These are phyloP conservation scores for Tuber indicum DNA, from an alignment of 495 filamentous ascomycete genomes.

Conservation along the genomic window DNA sequence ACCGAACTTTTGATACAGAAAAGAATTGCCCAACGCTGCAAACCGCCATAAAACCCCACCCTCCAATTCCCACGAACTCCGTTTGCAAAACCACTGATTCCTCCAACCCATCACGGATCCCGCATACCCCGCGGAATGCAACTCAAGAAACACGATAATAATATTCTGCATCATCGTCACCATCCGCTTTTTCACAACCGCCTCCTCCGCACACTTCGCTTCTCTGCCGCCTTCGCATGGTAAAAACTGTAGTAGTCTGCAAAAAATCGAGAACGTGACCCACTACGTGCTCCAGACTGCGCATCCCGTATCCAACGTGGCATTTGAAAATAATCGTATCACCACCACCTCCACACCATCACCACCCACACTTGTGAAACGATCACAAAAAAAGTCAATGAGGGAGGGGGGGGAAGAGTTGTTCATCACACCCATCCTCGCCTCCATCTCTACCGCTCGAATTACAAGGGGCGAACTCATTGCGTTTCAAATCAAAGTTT, in stretches of 20 bases:
- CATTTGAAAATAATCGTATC: background rate
- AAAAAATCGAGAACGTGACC: background rate
- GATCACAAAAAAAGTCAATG: background rate
- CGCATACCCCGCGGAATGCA: background rate
- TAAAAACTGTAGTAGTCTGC: background rate
- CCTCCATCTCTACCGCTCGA: background rate
- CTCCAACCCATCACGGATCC: background rate
- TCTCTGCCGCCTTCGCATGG: background rate
- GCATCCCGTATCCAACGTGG: background rate
- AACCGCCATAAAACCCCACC: background rate
- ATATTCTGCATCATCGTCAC: background rate
- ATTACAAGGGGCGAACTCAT: background rate
- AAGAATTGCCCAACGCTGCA: background rate
- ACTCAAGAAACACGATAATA: background rate
- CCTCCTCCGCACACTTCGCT: background rate
- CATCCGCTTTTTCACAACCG: background rate
- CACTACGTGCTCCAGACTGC: background rate
- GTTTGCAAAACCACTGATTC: background rate
- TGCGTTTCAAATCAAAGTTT: slow-evolving; percentile 2
- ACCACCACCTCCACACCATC: background rate
- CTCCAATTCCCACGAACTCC: background rate
- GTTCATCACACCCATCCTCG: background rate
- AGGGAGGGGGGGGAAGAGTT: background rate
- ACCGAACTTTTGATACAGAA: background rate
- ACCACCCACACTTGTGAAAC: background rate